Evolutionary conservation across 2,329 filamentous ascomycete genomes (phyloP).

Genomic region (Fusarium aywerte): DNA sequence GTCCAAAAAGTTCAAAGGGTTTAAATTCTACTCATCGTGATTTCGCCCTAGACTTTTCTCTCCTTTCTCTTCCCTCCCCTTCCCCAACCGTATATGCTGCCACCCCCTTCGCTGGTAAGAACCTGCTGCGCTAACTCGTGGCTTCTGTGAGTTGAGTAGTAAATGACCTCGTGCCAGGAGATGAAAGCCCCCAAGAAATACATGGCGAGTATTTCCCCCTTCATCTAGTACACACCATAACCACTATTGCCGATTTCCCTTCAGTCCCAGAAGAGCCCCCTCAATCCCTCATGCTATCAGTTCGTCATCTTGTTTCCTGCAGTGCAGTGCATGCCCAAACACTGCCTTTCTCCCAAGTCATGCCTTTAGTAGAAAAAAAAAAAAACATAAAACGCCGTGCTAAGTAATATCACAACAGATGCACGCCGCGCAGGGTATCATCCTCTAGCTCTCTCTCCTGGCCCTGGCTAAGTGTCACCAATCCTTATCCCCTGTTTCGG

Average conservation of each 20-base stretch:
- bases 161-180: not conserved
- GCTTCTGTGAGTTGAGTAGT: not conserved
- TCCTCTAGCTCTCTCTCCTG: slow-evolving; percentile 28
- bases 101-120: not conserved
- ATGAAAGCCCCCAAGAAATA: slow-evolving; percentile 12
- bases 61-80: not conserved
- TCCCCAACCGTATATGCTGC: not conserved
- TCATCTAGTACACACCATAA: not conserved
- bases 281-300: slow-evolving; percentile 8
- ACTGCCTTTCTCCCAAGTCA: slow-evolving; percentile 35
- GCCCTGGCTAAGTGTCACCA: slow-evolving; percentile 32
- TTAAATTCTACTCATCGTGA: slow-evolving; percentile 22
- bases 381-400: slow-evolving; percentile 51
- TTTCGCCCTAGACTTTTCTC: slow-evolving; percentile 10
- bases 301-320: slow-evolving; percentile 16
- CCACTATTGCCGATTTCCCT: not conserved
- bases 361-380: slow-evolving; percentile 26
- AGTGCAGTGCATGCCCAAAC: slow-evolving; percentile 29
- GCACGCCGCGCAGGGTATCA: slow-evolving; percentile 50
- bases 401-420: slow-evolving; percentile 49
- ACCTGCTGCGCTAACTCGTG: not conserved
- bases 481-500: slow-evolving; percentile 2
- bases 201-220: not conserved
- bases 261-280: not conserved
- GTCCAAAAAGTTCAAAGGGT: slow-evolving; percentile 1